A percentile compares a stretch with the other conserved stretches of the same genome.
These are phyloP conservation scores for Glycine tomentella DNA, from an alignment of 306 rosid species.

Conservation along the genomic window DNA sequence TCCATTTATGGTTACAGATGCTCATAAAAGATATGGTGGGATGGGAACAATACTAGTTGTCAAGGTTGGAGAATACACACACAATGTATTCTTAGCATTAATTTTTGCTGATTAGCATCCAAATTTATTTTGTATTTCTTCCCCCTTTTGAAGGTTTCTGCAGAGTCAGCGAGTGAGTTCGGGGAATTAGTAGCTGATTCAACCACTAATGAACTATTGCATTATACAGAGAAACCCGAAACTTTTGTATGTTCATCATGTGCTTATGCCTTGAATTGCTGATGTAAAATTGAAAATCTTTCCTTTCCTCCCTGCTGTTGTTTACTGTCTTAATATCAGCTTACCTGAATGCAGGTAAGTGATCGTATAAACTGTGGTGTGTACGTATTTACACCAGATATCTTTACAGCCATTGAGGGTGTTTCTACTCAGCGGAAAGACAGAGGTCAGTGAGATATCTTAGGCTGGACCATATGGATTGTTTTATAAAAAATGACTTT, in stretches of 20 bases:
- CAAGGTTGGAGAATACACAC: conserved; percentile 65
- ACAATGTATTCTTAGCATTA: conserved; percentile 16
- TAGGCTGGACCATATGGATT: neutral
- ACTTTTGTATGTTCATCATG: conserved; percentile 75
- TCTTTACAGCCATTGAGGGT: conserved; percentile 78
- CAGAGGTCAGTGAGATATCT: conserved; percentile 61
- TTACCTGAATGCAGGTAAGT: conserved; percentile 76
- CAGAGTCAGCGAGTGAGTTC: conserved; percentile 82
- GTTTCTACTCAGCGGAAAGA: conserved; percentile 84
- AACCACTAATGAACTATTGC: conserved; percentile 82
- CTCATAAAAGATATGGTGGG: conserved; percentile 84
- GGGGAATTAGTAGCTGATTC: conserved; percentile 98
- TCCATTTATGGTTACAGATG: conserved; percentile 63
- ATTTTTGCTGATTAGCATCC: conserved; percentile 29
- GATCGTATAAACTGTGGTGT: conserved; percentile 92
- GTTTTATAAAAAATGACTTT: neutral
- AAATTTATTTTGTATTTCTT: conserved; percentile 9
- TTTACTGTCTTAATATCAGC: conserved; percentile 22
- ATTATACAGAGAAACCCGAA: conserved; percentile 96
- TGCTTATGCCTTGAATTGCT: conserved; percentile 33
- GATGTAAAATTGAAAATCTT: conserved; percentile 35
- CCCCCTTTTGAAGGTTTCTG: conserved; percentile 71
- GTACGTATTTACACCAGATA: conserved; percentile 84
- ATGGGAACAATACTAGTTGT: conserved; percentile 95
- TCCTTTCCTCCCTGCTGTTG: neutral